Evolutionary conservation across 768 basidiomycete genomes (phyloP).

Genomic region (Leccinum boreale): DNA sequence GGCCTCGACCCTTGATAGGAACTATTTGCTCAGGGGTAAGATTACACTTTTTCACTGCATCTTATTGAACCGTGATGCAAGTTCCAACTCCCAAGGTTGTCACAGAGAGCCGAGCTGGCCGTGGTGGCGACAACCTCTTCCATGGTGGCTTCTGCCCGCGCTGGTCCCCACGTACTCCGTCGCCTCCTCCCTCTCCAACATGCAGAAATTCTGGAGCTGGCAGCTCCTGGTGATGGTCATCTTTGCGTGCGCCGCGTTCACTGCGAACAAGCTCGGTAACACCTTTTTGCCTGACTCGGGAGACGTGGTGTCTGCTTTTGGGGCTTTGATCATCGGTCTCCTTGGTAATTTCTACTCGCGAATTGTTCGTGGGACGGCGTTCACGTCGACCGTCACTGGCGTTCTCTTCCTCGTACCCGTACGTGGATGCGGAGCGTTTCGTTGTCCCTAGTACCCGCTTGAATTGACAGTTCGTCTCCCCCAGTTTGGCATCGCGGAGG

Average conservation of each 20-base stretch:
- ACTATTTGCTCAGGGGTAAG: constrained; percentile 31
- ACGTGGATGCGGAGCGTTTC: constrained; percentile 28
- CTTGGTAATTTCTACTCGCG: constrained; percentile 82
- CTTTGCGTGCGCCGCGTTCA: constrained; percentile 77
- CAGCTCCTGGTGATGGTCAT: constrained; percentile 77
- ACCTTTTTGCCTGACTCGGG: constrained; percentile 60
- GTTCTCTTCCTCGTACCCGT: constrained; percentile 89
- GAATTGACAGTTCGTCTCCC: constrained; percentile 18
- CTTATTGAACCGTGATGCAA: not conserved
- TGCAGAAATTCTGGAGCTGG: constrained; percentile 66
- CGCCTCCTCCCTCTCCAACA: constrained; percentile 71
- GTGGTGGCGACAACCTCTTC: constrained; percentile 75
- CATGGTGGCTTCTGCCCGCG: constrained; percentile 77
- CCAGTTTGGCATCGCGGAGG: constrained; percentile 74
- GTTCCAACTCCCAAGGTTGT: constrained; percentile 49
- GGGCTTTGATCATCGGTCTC: constrained; percentile 75
- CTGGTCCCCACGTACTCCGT: constrained; percentile 76
- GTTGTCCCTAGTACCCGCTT: not conserved
- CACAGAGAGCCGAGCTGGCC: constrained; percentile 70
- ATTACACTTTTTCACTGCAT: not conserved
- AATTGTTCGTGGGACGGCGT: constrained; percentile 73
- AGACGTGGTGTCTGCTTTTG: constrained; percentile 74
- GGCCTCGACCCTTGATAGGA: constrained; percentile 29
- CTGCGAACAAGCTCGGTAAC: constrained; percentile 64
- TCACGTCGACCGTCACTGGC: constrained; percentile 91